A percentile compares a stretch with the other conserved stretches of the same genome.
phyloP scores from a whole-genome alignment of 1,284 basidiomycete genomes.

The Cryptococcus wingfieldii region DNA sequence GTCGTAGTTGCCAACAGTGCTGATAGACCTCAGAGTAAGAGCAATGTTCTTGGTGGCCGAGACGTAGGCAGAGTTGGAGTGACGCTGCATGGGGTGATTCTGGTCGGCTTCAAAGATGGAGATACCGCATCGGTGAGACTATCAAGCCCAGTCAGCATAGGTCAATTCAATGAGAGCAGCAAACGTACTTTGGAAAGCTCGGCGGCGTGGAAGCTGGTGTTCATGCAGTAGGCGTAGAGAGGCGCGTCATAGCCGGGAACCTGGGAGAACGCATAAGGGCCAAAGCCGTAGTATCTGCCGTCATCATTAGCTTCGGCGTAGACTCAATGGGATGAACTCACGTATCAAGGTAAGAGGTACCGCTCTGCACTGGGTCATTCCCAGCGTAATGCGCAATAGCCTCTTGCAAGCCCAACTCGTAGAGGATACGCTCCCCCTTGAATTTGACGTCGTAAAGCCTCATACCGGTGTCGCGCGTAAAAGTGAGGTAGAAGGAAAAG shows the following conservation, averaged over 20 bases:
- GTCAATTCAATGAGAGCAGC: not conserved
- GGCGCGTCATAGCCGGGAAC: slow-evolving; percentile 60
- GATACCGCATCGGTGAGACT: slow-evolving; percentile 53
- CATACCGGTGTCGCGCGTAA: slow-evolving; percentile 63
- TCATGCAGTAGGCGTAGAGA: slow-evolving; percentile 58
- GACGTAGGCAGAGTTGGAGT: slow-evolving; percentile 25
- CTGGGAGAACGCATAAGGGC: slow-evolving; percentile 2
- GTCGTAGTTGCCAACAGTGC: slow-evolving; percentile 61
- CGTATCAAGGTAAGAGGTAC: slow-evolving; percentile 63
- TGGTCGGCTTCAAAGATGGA: slow-evolving; percentile 64
- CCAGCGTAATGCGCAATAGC: slow-evolving; percentile 63
- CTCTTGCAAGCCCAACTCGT: slow-evolving; percentile 55
- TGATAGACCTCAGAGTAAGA: slow-evolving; percentile 57
- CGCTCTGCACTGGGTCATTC: slow-evolving; percentile 61
- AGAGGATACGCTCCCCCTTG: slow-evolving; percentile 60
- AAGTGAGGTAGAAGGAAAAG: slow-evolving; percentile 60
- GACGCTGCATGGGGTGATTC: slow-evolving; percentile 54
- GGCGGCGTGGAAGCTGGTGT: slow-evolving; percentile 56
- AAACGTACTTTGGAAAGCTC: slow-evolving; percentile 41
- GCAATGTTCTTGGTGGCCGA: slow-evolving; percentile 58
- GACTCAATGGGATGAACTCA: not conserved
- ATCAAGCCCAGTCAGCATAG: not conserved
- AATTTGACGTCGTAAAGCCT: slow-evolving; percentile 64
- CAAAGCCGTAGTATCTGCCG: not conserved
- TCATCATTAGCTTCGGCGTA: not conserved